Base-by-base conservation (phyloP, 305 asterid genomes). In the Petunia hybrid region DNA sequence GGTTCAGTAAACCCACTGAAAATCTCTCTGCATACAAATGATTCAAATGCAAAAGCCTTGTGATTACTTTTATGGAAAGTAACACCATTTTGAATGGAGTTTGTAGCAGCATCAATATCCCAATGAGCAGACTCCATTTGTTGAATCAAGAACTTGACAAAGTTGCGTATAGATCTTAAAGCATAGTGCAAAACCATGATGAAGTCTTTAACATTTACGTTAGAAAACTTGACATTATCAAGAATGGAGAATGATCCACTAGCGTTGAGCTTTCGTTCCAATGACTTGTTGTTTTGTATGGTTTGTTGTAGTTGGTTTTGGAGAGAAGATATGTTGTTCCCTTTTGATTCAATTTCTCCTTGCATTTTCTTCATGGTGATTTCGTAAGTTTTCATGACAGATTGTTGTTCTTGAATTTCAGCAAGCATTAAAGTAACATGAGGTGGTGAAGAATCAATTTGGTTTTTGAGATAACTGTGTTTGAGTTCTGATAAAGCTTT, bases 321-420 rank as follows among this genome's bases (percentile, higher is more conserved):
- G 16, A 90, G 87, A 5, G 81, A 63, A 62, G 74, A 55, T 38
- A 90, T 65, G 7, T 48, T 84, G 0, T 83, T n/a, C 40, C 86
- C 98, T 86, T 86, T 92, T 55, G 8, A 67, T 7, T 94, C 98
- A 39, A 91, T 89, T 13, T 94, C 98, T 1, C 88, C 85, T 84
- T 90, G 94, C 98, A 95, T 90, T 89, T 95, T 95, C 91, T 89
- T 94, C 98, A 94, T 95, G 4, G 99, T 95, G 59, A 96, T 92
- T 80, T 96, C 98, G 14, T 94, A 96, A 1, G 98, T 93, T 92
- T 92, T 96, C 98, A 94, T 92, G 73, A 96, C 48, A 39, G 97
- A 87, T 89, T 96, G 98, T 87, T 96, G 99, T 42, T 96, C 99
- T 73, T 91, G 98, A 83, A 96, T 96, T 83, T 96, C 99, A 1